Conservation (phyloP, 768 basidiomycete species). For the Hysterangium stoloniferum region DNA sequence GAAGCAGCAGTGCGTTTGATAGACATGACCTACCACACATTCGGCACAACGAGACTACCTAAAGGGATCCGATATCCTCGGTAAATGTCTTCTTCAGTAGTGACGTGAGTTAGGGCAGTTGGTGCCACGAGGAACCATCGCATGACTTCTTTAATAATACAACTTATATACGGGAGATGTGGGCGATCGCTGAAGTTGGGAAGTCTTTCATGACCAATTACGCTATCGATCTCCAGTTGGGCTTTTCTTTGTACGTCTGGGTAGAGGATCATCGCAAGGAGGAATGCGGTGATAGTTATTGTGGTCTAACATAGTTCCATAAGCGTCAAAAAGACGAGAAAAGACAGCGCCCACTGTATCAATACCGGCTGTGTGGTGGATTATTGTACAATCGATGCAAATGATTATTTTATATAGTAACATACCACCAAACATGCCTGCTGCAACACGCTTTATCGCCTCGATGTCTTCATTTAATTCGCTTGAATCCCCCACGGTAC, state of each 20-base stretch:
- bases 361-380: slow-evolving; percentile 4
- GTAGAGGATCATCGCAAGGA: slow-evolving; percentile 37
- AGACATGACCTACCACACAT: slow-evolving; percentile 34
- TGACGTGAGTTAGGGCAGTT: slow-evolving; percentile 38
- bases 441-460: slow-evolving; percentile 12
- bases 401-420: background rate
- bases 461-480: slow-evolving; percentile 3
- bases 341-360: slow-evolving; percentile 13
- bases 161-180: slow-evolving; percentile 41
- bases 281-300: slow-evolving; percentile 39
- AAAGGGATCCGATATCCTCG: slow-evolving; percentile 45
- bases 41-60: slow-evolving; percentile 36
- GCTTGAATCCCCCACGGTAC: background rate
- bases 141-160: slow-evolving; percentile 39
- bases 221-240: slow-evolving; percentile 43
- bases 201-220: slow-evolving; percentile 31
- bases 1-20: background rate
- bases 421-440: slow-evolving; percentile 12
- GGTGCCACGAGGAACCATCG: slow-evolving; percentile 40
- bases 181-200: slow-evolving; percentile 34
- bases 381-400: background rate
- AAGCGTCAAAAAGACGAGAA: background rate
- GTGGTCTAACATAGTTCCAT: slow-evolving; percentile 30
- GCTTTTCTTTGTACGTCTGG: slow-evolving; percentile 43
- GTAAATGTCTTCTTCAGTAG: slow-evolving; percentile 35